Base-by-base conservation (phyloP, 768 basidiomycete genomes). In the Phallus indusiatus region DNA sequence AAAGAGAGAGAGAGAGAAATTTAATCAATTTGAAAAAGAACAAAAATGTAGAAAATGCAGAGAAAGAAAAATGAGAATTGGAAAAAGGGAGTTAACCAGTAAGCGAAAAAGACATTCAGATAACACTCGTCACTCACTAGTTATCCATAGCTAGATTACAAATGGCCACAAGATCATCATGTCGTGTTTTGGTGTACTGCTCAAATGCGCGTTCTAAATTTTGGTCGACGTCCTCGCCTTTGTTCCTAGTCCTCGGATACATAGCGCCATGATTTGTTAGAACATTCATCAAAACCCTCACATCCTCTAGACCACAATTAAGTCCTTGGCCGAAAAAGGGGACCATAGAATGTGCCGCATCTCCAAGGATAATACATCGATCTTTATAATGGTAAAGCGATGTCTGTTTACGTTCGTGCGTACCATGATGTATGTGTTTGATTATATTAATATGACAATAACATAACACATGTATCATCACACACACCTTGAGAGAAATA, bases 321-420 rank as follows among this genome's bases (percentile, higher is more conserved):
- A 98, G 80, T 47, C 95, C 95, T 78, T 99, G 95, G 47, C 95
- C 90, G 70, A 89, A 94, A 75, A 94, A 94, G 62, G 95, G 94
- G n/a, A 94, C 94, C 94, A 98, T 97, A 47, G 92, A 88, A 72
- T 99, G 95, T 11, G 93, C 91, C 46, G 95, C 88, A 72, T 99
- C 95, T 57, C 95, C 95, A 53, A 99, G 73, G 57, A 98, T 81
- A 42, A 98, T 79, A 62, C 78, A 91, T 65, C 89, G 81, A 74
- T 92, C 90, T 73, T 81, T 80, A 77, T 91, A 92, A 72, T 96
- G 92, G 73, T 94, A 94, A 53, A 92, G 93, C 60, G 78, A 84
- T 65, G 83, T 80, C 93, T 94, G 64, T 60, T 42, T 36, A 24
- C 21, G 64, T 64, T 62, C 56, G 55, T 59, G 59, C 58, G 62